Evolutionary conservation across 345 rosid genomes (phyloP).

Genomic region (Streptanthus diversifolius): DNA sequence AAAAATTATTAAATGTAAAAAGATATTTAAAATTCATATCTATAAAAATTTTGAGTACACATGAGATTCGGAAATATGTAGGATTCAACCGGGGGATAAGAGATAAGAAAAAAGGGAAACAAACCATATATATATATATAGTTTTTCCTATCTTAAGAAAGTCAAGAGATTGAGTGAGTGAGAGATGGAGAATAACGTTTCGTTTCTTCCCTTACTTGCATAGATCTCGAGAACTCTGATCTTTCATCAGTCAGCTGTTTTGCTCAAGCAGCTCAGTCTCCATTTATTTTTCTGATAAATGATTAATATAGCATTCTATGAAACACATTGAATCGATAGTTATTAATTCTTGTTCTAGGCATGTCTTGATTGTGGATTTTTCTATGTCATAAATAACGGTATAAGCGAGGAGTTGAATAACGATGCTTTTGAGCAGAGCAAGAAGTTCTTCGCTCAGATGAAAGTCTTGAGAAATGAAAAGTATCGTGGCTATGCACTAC

Average conservation of each 20-base stretch:
- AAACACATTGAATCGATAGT: neutral
- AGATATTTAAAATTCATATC: no score
- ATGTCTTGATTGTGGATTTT: conserved; percentile 75
- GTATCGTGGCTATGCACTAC: conserved; percentile 69
- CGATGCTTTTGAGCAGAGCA: conserved; percentile 61
- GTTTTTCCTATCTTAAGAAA: no score
- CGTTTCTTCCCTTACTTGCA: conserved; percentile 21
- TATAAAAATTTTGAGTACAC: no score
- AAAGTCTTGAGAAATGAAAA: conserved; percentile 57
- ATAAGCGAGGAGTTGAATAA: conserved; percentile 63
- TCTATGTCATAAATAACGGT: conserved; percentile 80
- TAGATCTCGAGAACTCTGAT: conserved; percentile 25
- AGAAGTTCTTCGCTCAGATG: conserved; percentile 56
- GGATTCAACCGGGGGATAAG: no score
- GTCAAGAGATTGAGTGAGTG: no score
- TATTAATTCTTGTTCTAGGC: conserved; percentile 37
- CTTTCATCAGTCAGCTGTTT: conserved; percentile 14
- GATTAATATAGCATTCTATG: no score
- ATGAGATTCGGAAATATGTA: no score
- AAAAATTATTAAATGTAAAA: no score
- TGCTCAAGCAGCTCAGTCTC: conserved; percentile 6
- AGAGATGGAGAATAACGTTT: neutral
- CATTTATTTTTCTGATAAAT: neutral
- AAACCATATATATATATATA: no score
- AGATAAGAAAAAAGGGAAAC: no score